Evolutionary conservation across 371 early-diverging fungal genomes (phyloP).

Genomic region (Chytridium lagenaria): DNA sequence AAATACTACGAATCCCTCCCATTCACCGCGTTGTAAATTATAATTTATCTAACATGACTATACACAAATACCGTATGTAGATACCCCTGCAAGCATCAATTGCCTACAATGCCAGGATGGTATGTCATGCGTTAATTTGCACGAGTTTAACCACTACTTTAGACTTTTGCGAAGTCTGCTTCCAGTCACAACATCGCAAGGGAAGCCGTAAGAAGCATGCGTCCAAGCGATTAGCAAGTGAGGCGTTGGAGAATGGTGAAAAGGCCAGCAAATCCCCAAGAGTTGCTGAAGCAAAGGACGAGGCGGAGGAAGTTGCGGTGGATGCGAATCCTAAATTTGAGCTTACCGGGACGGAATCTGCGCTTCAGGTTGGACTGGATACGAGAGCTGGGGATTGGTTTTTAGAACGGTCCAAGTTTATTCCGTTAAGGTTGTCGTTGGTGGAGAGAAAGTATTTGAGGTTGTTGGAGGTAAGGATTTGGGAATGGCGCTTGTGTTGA

Average conservation of each 20-base stretch:
- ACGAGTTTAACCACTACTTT: background rate
- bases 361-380: background rate
- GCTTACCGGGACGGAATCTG: background rate
- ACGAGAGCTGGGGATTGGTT: constrained; percentile 69
- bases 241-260: background rate
- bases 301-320: background rate
- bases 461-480: constrained; percentile 69
- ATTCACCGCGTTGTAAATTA: no score
- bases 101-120: constrained; percentile 53
- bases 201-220: constrained; percentile 76
- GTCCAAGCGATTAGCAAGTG: constrained; percentile 34
- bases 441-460: constrained; percentile 89
- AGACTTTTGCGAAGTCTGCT: constrained; percentile 90
- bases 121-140: background rate
- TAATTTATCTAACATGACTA: no score
- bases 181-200: constrained; percentile 83
- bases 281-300: background rate
- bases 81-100: constrained; percentile 48
- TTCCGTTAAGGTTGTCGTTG: constrained; percentile 87
- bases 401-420: constrained; percentile 83
- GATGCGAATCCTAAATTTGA: constrained; percentile 8
- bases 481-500: background rate
- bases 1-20: no score
- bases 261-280: background rate
- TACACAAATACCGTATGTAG: no score